phyloP scores from a whole-genome alignment of 805 yeast genomes.

The Zygosaccharomyces pseudorouxii region DNA sequence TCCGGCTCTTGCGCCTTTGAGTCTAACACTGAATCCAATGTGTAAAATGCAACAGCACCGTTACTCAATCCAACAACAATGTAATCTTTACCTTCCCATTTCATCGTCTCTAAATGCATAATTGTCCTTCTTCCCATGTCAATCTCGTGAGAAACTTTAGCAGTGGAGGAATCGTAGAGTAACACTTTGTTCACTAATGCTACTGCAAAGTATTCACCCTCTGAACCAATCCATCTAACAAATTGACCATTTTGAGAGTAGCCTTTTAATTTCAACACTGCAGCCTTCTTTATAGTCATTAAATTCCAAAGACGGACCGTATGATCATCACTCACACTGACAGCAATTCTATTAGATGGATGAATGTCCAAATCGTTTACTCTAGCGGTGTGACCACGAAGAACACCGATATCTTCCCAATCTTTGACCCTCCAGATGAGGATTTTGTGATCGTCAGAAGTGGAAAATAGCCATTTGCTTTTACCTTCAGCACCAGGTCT shows the following conservation, averaged over 20 bases:
- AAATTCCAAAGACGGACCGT: constrained; percentile 89
- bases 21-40: constrained; percentile 35
- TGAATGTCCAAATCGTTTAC: constrained; percentile 85
- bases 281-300: constrained; percentile 95
- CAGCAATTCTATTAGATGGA: constrained; percentile 84
- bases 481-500: constrained; percentile 36
- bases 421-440: constrained; percentile 94
- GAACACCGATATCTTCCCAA: constrained; percentile 86
- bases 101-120: constrained; percentile 59
- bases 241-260: constrained; percentile 63
- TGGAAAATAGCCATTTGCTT: constrained; percentile 80
- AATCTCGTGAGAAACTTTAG: constrained; percentile 52
- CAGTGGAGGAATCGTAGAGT: constrained; percentile 59
- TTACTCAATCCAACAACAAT: constrained; percentile 64
- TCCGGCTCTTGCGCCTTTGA: constrained; percentile 41
- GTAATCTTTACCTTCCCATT: constrained; percentile 47
- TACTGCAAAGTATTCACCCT: constrained; percentile 70
- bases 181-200: constrained; percentile 64
- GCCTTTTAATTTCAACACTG: constrained; percentile 64
- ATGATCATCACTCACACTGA: constrained; percentile 81
- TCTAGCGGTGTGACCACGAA: constrained; percentile 85
- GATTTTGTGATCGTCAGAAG: constrained; percentile 85
- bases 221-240: constrained; percentile 58
- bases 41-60: constrained; percentile 62
- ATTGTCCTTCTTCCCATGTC: constrained; percentile 48